Percentiles rank a stretch among this genome's conserved stretches.
Evolutionary conservation across 2,329 filamentous ascomycete genomes (phyloP).

Genomic region (Neurospora crassa): DNA sequence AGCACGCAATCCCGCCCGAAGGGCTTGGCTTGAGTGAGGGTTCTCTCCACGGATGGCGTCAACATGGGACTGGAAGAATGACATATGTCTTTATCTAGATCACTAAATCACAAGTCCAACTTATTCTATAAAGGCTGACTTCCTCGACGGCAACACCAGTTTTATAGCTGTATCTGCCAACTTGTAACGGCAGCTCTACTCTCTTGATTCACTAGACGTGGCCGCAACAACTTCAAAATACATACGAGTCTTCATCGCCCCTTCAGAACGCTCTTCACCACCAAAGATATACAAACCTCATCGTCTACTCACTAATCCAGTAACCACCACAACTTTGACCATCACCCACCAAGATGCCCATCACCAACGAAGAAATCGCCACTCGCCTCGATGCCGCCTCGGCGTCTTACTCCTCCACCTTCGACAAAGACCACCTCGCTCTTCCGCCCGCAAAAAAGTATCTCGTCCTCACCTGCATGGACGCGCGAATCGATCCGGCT

Average conservation of each 20-base stretch:
- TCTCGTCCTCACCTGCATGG: conserved; percentile 70
- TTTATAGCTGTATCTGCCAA: neutral
- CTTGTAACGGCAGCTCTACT: neutral
- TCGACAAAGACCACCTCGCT: conserved; percentile 56
- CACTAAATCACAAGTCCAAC: neutral
- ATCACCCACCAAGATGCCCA: conserved; percentile 10
- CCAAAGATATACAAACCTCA: neutral
- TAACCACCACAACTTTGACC: no score
- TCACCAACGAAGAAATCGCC: conserved; percentile 20
- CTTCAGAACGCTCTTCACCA: neutral
- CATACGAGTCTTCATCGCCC: no score
- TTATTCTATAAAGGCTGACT: neutral
- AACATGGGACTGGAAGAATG: neutral
- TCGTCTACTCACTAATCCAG: neutral
- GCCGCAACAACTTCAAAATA: neutral
- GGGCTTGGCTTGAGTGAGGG: neutral
- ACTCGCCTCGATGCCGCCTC: conserved; percentile 15
- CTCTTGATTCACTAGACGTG: neutral
- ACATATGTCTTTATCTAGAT: neutral
- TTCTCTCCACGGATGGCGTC: neutral
- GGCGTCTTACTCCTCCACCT: conserved; percentile 27
- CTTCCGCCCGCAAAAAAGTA: conserved; percentile 64
- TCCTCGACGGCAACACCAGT: neutral
- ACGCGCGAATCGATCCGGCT: conserved; percentile 61
- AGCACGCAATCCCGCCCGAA: neutral